Conservation (phyloP, 2,329 filamentous ascomycete species). For the Ceratocystis huliohia region DNA sequence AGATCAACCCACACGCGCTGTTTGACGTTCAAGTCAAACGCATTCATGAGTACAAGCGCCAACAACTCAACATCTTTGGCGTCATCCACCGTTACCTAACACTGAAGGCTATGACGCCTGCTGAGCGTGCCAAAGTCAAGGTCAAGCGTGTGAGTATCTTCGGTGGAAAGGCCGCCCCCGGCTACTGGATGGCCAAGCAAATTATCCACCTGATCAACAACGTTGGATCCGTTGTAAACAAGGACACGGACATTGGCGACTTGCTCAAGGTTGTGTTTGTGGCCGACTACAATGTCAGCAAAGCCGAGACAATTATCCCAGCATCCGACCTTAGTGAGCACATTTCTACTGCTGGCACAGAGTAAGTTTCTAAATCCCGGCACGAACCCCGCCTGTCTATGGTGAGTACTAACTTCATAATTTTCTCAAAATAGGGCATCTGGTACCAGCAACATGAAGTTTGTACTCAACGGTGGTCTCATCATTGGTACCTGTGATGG, state of each 20-base stretch:
- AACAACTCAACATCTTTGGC: constrained; percentile 97
- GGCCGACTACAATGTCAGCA: constrained; percentile 98
- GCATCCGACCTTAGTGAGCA: constrained; percentile 96
- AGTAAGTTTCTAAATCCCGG: constrained; percentile 37
- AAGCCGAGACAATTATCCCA: constrained; percentile 90
- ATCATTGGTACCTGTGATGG: constrained; percentile 98
- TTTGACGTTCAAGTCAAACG: constrained; percentile 98
- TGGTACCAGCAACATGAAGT: constrained; percentile 99
- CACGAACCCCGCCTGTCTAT: constrained; percentile 10
- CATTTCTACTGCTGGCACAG: constrained; percentile 94
- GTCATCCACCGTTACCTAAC: constrained; percentile 88
- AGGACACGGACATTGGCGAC: constrained; percentile 82
- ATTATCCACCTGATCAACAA: constrained; percentile 94
- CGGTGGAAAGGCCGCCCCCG: constrained; percentile 91
- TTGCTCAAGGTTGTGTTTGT: constrained; percentile 94
- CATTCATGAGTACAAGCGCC: constrained; percentile 98
- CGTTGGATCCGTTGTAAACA: constrained; percentile 81
- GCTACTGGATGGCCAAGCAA: constrained; percentile 99
- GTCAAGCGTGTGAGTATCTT: constrained; percentile 88
- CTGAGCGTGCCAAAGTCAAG: constrained; percentile 80
- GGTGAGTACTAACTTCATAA: constrained; percentile 21
- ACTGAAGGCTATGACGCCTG: constrained; percentile 72
- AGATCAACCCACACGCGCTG: constrained; percentile 73
- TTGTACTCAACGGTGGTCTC: constrained; percentile 89
- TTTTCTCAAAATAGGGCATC: constrained; percentile 36